A percentile compares a stretch with the other conserved stretches of the same genome.
Evolutionary conservation across 805 yeast species (phyloP).

Genomic region (Candida ovalis): DNA sequence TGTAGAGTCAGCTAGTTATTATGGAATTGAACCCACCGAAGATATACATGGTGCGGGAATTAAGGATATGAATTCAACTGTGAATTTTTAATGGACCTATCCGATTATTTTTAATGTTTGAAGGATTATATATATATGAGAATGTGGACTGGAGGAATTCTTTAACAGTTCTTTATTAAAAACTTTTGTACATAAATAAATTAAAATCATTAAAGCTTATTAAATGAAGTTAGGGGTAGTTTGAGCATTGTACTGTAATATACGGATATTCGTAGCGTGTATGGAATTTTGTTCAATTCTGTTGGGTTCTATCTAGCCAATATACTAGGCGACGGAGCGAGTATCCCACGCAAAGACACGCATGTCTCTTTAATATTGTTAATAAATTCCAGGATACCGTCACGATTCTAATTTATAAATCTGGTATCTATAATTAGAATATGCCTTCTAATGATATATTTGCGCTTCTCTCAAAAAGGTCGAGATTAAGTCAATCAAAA

Average conservation of each 20-base stretch:
- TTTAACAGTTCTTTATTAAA: background rate
- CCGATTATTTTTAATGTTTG: no score
- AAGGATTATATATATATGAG: background rate
- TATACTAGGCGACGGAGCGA: no score
- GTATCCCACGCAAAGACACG: no score
- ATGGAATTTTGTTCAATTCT: no score
- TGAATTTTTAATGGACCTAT: no score
- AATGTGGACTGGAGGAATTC: background rate
- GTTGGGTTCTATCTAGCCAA: no score
- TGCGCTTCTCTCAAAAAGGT: background rate
- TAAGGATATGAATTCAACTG: background rate
- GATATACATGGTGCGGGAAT: background rate
- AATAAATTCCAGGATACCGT: no score
- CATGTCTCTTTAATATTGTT: no score
- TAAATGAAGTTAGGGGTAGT: no score
- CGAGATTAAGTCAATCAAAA: background rate
- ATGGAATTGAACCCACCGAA: background rate
- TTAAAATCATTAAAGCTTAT: background rate
- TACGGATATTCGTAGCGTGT: no score
- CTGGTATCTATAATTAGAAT: background rate
- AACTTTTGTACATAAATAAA: background rate
- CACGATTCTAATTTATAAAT: no score
- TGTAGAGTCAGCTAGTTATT: slow-evolving; percentile 52
- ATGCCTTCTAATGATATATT: background rate
- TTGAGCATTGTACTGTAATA: no score